Evolutionary conservation across 1,284 basidiomycete species (phyloP).

Genomic region (Trichosporon faecale): DNA sequence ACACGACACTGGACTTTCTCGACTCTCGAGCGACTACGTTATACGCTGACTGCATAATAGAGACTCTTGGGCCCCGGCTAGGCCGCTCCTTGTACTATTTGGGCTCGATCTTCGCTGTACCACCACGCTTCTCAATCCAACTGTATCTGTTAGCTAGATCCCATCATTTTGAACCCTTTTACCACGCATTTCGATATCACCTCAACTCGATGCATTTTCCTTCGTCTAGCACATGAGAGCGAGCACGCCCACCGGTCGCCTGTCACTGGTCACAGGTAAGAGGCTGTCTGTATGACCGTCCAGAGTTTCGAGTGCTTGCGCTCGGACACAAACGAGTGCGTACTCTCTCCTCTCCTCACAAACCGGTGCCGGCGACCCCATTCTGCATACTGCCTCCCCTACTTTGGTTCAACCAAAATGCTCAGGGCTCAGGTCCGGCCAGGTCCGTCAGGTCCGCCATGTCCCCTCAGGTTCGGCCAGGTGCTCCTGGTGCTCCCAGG

Average conservation of each 20-base stretch:
- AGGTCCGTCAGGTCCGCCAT: background rate
- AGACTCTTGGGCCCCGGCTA: background rate
- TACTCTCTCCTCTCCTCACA: background rate
- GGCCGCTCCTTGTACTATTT: conserved; percentile 2
- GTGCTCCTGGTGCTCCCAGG: background rate
- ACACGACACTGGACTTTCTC: conserved; percentile 6
- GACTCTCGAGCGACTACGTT: background rate
- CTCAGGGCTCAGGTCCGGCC: background rate
- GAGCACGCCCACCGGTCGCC: background rate
- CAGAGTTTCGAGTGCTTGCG: background rate
- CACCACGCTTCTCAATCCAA: background rate
- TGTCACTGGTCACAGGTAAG: background rate
- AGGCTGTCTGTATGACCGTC: background rate
- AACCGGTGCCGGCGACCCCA: background rate
- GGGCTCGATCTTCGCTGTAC: conserved; percentile 5
- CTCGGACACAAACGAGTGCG: background rate
- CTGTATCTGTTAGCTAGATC: conserved; percentile 1
- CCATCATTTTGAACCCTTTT: background rate
- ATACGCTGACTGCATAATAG: background rate
- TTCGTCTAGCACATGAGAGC: background rate
- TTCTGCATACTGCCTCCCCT: background rate
- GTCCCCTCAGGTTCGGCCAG: background rate
- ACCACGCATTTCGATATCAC: conserved; percentile 10
- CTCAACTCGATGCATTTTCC: conserved; percentile 4
- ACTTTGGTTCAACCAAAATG: background rate